Evolutionary conservation across 2,329 filamentous ascomycete species (phyloP).

Genomic region (Alternaria tenuissima): DNA sequence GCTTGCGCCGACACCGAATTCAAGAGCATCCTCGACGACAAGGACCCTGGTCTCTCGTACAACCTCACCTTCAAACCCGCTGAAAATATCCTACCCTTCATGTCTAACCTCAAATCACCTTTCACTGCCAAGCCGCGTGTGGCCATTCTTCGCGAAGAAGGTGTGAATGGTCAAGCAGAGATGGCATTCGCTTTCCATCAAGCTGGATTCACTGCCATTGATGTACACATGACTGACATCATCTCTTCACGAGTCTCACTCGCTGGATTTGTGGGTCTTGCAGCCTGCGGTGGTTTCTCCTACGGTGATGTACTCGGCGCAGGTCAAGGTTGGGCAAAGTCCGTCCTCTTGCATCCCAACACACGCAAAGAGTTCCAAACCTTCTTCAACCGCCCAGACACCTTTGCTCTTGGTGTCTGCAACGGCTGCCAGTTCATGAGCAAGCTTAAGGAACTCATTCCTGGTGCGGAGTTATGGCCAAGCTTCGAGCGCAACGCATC

Average conservation of each 20-base stretch:
- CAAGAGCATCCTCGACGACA: conserved; percentile 74
- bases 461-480: conserved; percentile 83
- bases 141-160: conserved; percentile 93
- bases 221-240: conserved; percentile 95
- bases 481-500: conserved; percentile 84
- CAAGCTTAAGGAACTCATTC: conserved; percentile 82
- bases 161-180: conserved; percentile 94
- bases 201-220: conserved; percentile 89
- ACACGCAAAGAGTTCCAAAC: conserved; percentile 78
- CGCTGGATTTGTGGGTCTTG: conserved; percentile 83
- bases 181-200: conserved; percentile 96
- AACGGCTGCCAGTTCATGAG: conserved; percentile 97
- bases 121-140: conserved; percentile 76
- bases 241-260: conserved; percentile 82
- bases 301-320: conserved; percentile 93
- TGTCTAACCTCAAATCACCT: conserved; percentile 66
- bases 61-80: conserved; percentile 81
- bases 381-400: conserved; percentile 89
- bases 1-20: conserved; percentile 86
- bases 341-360: conserved; percentile 81
- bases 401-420: conserved; percentile 92
- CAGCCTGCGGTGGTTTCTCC: conserved; percentile 96
- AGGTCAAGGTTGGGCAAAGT: conserved; percentile 96
- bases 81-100: conserved; percentile 77
- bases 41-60: conserved; percentile 84